Conservation (phyloP, 2,329 filamentous ascomycete species). For the Thelonectria blattea region DNA sequence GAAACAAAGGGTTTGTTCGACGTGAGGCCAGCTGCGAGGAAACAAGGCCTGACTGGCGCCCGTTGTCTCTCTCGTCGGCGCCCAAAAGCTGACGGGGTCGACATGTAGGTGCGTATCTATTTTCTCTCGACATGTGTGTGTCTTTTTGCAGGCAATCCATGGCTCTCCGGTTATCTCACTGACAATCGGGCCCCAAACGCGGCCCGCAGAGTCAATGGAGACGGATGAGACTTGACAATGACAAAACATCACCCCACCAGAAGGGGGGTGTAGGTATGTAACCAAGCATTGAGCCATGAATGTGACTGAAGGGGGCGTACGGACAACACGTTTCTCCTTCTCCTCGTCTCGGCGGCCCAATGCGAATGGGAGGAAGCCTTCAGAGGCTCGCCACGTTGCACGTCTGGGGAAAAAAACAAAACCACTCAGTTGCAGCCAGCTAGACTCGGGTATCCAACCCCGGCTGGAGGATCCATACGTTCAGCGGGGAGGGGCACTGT, state of each 20-base stretch:
- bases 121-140: neutral
- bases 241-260: slow-evolving; percentile 33
- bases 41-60: no score
- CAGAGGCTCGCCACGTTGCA: slow-evolving; percentile 46
- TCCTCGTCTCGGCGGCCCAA: slow-evolving; percentile 25
- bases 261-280: neutral
- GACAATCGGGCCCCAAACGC: neutral
- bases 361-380: slow-evolving; percentile 24
- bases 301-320: no score
- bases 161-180: slow-evolving; percentile 4
- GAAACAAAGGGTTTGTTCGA: neutral
- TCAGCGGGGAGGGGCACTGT: slow-evolving; percentile 12
- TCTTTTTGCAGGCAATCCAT: neutral
- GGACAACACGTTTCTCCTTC: neutral
- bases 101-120: slow-evolving; percentile 5
- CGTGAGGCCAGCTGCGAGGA: no score
- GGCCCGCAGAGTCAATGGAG: neutral
- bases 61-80: no score
- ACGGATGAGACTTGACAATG: slow-evolving; percentile 17
- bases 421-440: slow-evolving; percentile 40
- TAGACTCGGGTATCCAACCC: slow-evolving; percentile 25
- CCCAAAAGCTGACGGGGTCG: slow-evolving; percentile 11
- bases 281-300: no score
- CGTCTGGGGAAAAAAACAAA: slow-evolving; percentile 37
- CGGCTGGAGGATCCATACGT: neutral